Evolutionary conservation across 108 stramenopile genomes (phyloP), one percentile per base, ranked within the genome.

Genomic region (Conticribra weissflogii): DNA sequence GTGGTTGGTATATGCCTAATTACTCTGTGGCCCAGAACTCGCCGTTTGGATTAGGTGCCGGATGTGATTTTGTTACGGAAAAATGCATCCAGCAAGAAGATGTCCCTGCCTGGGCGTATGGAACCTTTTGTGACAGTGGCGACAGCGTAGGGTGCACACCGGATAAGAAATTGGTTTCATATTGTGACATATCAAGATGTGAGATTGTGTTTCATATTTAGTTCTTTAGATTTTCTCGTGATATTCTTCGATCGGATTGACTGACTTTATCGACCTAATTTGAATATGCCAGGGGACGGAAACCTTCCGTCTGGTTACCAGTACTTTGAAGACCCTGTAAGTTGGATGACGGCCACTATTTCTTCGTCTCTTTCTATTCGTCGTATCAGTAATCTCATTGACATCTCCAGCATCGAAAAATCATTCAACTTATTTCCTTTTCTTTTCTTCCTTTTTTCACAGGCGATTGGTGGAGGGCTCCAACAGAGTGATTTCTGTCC

Each of bases 1-100:
- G 66, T 46, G 85, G 85, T 0, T 85, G 82, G 82, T 85, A 85
- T 55, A 71, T 67, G 2, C 63, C 79, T 24, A 72, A 81, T 44
- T 85, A 83, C 58, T 28, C 50, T 14, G 41, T 59, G 12, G 82
- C 82, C 3, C 59, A 74, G 24, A 77, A 71, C 31, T 56, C 74
- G 15, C 72, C 79, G 12, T 85, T 77, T 77, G 81, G 76, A 0
- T 55, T 78, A 3, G 82, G 79, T 41, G 85, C 79, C 22, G 85
- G 85, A 0, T 85, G 85, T 73, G 75, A 79, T 8, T 85, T 85
- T 66, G 66, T 81, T 4, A 47, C 81, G 32, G 60, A 72, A 25
- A 69, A 72, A 7, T 85, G 85, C 52, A 61, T 85, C 34, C 70
- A 76, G 32, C 30, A 73, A 18, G 82, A 73, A 9, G 29, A 66